phyloP scores from a whole-genome alignment of 2,329 filamentous ascomycete species.

The Arthrobotrys conoides region DNA sequence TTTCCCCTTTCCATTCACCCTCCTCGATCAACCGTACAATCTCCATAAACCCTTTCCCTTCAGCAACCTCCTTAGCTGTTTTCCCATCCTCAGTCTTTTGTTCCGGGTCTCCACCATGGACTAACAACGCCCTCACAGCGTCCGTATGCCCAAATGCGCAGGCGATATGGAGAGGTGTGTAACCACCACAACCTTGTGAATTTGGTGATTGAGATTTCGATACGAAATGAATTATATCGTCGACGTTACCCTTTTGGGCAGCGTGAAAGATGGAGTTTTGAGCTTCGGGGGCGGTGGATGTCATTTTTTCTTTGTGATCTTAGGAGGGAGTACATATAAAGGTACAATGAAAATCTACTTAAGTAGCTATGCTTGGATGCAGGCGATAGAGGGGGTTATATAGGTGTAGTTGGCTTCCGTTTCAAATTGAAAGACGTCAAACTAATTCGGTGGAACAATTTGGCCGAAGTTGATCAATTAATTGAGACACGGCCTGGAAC shows the following conservation, averaged over 20 bases:
- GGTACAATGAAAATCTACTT: background rate
- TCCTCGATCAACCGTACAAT: constrained; percentile 27
- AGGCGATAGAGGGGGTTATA: too few species aligned
- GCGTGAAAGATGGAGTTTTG: constrained; percentile 43
- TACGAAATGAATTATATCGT: constrained; percentile 42
- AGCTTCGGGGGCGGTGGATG: constrained; percentile 1
- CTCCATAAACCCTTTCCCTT: constrained; percentile 31
- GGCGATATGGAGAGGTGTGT: constrained; percentile 48
- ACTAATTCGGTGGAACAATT: constrained; percentile 21
- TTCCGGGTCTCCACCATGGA: constrained; percentile 36
- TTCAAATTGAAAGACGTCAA: too few species aligned
- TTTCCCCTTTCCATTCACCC: constrained; percentile 28
- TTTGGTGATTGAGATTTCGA: constrained; percentile 39
- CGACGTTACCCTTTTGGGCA: constrained; percentile 42
- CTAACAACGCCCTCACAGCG: constrained; percentile 33
- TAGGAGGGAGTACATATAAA: too few species aligned
- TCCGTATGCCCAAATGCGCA: constrained; percentile 35
- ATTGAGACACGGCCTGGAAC: background rate
- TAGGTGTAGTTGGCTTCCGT: too few species aligned
- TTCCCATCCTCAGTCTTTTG: constrained; percentile 48
- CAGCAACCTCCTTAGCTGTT: constrained; percentile 26
- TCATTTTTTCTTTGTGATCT: constrained; percentile 1
- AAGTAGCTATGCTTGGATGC: too few species aligned
- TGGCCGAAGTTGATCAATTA: background rate
- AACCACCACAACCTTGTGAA: constrained; percentile 37